Evolutionary conservation across 148 eudicot genomes (phyloP), one percentile per base, ranked within the genome.

Genomic region (Vaccinium myrtillus): DNA sequence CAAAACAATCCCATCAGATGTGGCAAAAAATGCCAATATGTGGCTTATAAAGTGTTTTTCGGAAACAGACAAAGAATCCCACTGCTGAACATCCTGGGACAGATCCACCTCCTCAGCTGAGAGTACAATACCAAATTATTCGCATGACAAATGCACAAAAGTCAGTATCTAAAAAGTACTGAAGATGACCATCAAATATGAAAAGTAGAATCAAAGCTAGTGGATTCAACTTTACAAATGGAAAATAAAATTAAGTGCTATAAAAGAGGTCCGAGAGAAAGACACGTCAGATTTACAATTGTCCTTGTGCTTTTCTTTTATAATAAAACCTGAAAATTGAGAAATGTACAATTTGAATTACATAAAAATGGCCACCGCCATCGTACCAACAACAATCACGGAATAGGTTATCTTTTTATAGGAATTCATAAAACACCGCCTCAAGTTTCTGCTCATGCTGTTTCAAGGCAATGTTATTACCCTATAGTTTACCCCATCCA

Each of bases 41-140:
- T 95, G 97, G 67, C 93, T 89, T 77, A 94, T 86, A 55, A 95
- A 95, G 83, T 93, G 95, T 70, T 90, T 91, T 88, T 95, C 98
- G 2, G 92, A 88, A 50, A 76, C 85, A 46, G 93, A 63, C 78
- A 93, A 84, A 23, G 88, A 81, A 61, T 92, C 88, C 98, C 98
- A 95, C 50, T 95, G 98, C 75, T 86, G 95, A 67, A 91, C 81
- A 86, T 95, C 98, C 82, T 56, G 83, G 69, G 98, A 93, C 63
- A 95, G 97, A 89, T 93, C 98, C 82, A 95, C 98, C 87, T 95
- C 97, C 93, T 95, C 97, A 46, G 92, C 98, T 80, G 82, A 80
- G 50, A 80, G 46, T 10, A 11, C 50, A 80, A 59, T 21, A 39
- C 23, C 30, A 61, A 58, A 43, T 58, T 59, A 39, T 61, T 80